Base-by-base conservation (phyloP, 306 rosid species). In the Citrullus colocynthis region DNA sequence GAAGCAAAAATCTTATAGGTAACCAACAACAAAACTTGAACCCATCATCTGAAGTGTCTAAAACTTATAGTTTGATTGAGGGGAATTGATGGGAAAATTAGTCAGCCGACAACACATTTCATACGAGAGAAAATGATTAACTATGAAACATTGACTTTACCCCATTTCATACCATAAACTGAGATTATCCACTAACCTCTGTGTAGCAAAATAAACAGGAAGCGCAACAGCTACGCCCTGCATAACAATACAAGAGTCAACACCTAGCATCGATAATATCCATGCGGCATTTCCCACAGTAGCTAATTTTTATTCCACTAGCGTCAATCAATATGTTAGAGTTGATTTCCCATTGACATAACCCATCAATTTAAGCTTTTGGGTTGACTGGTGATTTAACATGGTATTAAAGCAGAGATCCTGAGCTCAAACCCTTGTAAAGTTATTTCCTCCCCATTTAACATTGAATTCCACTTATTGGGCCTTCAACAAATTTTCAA, bases 161-260 rank as follows among this genome's bases (percentile, higher is more conserved):
- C 28, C 48, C 77, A 51, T 16, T 73, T 34, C 60, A 51, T 51
- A 49, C 30, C 62, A 15, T 51, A 73, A 73, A 52, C 42, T 32
- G 30, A 73, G 30, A 36, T 79, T 52, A 79, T 15, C 59, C 54
- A 55, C 51, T 61, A 54, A 95, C 99, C 96, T 91, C 85, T 95
- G 88, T 30, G 97, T 92, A 17, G 97, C 99, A 81, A 92, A 92
- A 83, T 95, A 95, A 82, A 95, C 87, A 82, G 98, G 99, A 84
- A 95, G 99, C 4, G 99, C 97, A 80, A 91, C 99, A 59, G 97
- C 97, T 81, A 92, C 91, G 57, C 99, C 98, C 99, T 89, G 80
- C 41, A 86, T 32, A 8, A 56, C 48, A 44, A 39, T 24, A 69
- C 34, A 76, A n/a, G 57, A 52, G 57, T 52, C 20, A 52, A 52